Conservation (phyloP, 805 yeast genomes). For the Torulaspora indica region DNA sequence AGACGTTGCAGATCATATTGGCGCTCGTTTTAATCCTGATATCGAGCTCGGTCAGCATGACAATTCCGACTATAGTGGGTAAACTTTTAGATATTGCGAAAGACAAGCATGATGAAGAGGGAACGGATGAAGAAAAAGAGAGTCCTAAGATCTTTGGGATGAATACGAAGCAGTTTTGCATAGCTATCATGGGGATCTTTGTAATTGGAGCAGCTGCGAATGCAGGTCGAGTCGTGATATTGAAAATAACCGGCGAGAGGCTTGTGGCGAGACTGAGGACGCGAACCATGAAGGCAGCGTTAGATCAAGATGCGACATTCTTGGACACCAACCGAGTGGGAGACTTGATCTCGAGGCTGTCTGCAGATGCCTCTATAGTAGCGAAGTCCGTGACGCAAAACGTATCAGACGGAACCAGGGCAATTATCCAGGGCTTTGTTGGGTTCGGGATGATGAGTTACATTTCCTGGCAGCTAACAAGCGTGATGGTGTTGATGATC, state of each 20-base stretch:
- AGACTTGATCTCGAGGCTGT: slow-evolving; percentile 81
- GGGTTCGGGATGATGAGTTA: slow-evolving; percentile 90
- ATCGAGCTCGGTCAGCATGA: slow-evolving; percentile 76
- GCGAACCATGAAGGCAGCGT: slow-evolving; percentile 66
- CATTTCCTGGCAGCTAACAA: slow-evolving; percentile 77
- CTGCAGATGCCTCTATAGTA: slow-evolving; percentile 85
- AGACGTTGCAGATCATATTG: slow-evolving; percentile 47
- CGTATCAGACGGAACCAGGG: slow-evolving; percentile 85
- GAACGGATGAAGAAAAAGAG: slow-evolving; percentile 28
- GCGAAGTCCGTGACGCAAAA: slow-evolving; percentile 83
- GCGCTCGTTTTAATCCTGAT: slow-evolving; percentile 63
- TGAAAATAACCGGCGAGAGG: slow-evolving; percentile 79
- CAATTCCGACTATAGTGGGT: slow-evolving; percentile 79
- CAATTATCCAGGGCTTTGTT: slow-evolving; percentile 74
- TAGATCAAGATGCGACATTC: slow-evolving; percentile 83
- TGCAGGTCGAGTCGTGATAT: slow-evolving; percentile 69
- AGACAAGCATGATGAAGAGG: slow-evolving; percentile 24
- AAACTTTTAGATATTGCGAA: slow-evolving; percentile 72
- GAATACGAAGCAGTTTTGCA: slow-evolving; percentile 58
- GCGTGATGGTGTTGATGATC: slow-evolving; percentile 70
- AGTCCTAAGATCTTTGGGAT: slow-evolving; percentile 50
- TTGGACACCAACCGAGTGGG: slow-evolving; percentile 88
- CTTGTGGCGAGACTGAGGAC: slow-evolving; percentile 80
- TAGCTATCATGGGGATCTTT: slow-evolving; percentile 58
- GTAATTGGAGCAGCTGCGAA: slow-evolving; percentile 72